Base-by-base conservation (phyloP, 225 moss, liverwort and hornwort species). In the Bryum argenteum region DNA sequence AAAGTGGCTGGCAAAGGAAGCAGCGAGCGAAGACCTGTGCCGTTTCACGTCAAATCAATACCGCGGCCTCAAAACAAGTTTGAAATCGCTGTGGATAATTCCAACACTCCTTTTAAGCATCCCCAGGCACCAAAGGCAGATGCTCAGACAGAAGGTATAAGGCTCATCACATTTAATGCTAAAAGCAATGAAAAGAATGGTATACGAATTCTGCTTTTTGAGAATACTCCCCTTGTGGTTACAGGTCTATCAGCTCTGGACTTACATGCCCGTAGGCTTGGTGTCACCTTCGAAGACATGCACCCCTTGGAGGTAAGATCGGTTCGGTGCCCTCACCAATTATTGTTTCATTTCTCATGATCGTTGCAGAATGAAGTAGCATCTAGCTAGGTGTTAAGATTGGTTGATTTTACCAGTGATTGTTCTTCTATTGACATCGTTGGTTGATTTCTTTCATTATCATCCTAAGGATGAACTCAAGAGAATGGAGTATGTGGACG, bases 31-130 rank as follows among this genome's bases (percentile, higher is more conserved):
- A 80, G 89, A 20, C 86, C 89, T 58, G 83, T 98, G 53, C 94
- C 94, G 8, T 94, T 94, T 66, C 94, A 94, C 61, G 85, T 91
- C 45, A 78, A 82, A 71, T 87, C 85, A 54, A 94, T 99, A 17
- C 94, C 94, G 47, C 88, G 94, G 17, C 98, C 98, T 54, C 98
- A 99, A 68, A 87, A 84, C 66, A 99, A 91, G 80, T 99, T 99
- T 61, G 94, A 91, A 68, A 52, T 84, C 14, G 75, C 79, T 26
- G 91, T 90, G 58, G 98, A 99, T 71, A 99, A 99, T 81, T 92
- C 94, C 0, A 98, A 87, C 66, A 84, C 81, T 37, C 91, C 89
- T 8, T 99, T 99, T 54, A 86, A 79, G 76, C 98, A 94, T 51
- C 80, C 74, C 40, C 77, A 71, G 62, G 67, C 70, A 22, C 24